Evolutionary conservation across 805 yeast species (phyloP).

Genomic region (Candida fluviatilis): DNA sequence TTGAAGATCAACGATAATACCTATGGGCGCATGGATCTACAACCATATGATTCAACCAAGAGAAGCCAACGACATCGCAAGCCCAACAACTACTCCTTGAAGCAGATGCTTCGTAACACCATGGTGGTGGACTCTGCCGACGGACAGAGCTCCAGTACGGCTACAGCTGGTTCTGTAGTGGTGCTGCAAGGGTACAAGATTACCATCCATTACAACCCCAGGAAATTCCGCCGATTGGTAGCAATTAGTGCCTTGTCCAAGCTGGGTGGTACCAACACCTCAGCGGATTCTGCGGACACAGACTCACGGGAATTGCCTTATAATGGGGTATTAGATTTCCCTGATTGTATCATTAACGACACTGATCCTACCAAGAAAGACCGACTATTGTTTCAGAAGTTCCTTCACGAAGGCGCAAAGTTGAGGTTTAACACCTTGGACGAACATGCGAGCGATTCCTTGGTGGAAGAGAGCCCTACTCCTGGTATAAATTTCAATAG

Average conservation of each 20-base stretch:
- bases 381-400: constrained; percentile 42
- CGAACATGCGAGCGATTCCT: neutral
- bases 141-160: no score
- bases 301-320: constrained; percentile 48
- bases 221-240: neutral
- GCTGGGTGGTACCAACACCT: neutral
- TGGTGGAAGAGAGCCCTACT: constrained; percentile 5
- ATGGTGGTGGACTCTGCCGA: no score
- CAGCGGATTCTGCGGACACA: neutral
- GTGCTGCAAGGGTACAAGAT: neutral
- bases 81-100: constrained; percentile 16
- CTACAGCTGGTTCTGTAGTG: neutral
- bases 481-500: constrained; percentile 3
- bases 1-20: constrained; percentile 26
- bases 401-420: constrained; percentile 35
- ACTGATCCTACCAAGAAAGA: constrained; percentile 60
- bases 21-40: constrained; percentile 17
- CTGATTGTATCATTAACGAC: constrained; percentile 54
- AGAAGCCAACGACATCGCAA: constrained; percentile 19
- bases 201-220: neutral
- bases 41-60: constrained; percentile 15
- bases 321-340: constrained; percentile 57
- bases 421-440: constrained; percentile 14
- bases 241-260: no score
- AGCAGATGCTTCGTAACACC: constrained; percentile 15